Percentiles rank a stretch among this genome's conserved stretches.
Evolutionary conservation across 2,329 filamentous ascomycete genomes (phyloP).

Genomic region (Amesomyces nigricolor): DNA sequence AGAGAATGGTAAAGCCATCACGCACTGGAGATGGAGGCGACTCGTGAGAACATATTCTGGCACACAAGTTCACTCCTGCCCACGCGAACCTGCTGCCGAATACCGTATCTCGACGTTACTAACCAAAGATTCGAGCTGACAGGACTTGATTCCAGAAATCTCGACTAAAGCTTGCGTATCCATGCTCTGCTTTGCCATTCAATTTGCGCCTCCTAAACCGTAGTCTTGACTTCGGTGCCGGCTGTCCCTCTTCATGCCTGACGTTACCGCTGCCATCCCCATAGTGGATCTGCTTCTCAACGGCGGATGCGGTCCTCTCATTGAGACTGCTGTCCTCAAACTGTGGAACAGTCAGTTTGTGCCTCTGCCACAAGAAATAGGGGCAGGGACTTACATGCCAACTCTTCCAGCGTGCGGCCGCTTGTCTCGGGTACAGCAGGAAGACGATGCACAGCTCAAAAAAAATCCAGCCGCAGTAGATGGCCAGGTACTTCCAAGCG

Average conservation of each 20-base stretch:
- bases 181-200: neutral
- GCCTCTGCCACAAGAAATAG: too few species aligned
- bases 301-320: neutral
- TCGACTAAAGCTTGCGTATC: neutral
- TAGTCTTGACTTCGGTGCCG: neutral
- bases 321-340: conserved; percentile 3
- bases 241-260: neutral
- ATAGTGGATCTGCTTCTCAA: conserved; percentile 6
- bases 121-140: too few species aligned
- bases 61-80: too few species aligned
- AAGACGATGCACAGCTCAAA: conserved; percentile 5
- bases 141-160: too few species aligned
- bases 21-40: too few species aligned
- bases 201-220: neutral
- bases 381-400: neutral
- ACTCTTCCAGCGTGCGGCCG: conserved; percentile 7
- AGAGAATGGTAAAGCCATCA: too few species aligned
- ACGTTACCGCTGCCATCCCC: neutral
- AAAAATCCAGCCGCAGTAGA: conserved; percentile 8
- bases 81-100: too few species aligned
- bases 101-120: too few species aligned
- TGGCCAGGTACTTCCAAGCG: neutral
- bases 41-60: too few species aligned
- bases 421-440: conserved; percentile 5
- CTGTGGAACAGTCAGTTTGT: neutral